phyloP scores from a whole-genome alignment of 768 basidiomycete genomes.

The Pholiota molesta region DNA sequence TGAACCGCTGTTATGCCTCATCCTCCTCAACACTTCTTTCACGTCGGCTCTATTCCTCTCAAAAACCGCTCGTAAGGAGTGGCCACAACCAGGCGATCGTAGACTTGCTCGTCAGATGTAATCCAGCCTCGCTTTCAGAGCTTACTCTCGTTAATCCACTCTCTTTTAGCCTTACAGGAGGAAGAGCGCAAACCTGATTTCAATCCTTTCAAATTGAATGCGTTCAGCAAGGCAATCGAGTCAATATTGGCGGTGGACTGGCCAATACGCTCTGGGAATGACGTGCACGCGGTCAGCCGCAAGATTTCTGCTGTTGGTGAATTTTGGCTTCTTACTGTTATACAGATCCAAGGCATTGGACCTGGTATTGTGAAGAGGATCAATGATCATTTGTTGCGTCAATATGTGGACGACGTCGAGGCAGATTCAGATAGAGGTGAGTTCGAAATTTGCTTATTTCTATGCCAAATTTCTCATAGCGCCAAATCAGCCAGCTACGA shows the following conservation, averaged over 20 bases:
- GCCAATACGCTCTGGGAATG: conserved; percentile 46
- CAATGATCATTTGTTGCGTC: conserved; percentile 33
- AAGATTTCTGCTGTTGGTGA: not conserved
- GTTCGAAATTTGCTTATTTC: conserved; percentile 3
- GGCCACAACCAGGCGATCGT: conserved; percentile 31
- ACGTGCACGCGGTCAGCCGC: conserved; percentile 38
- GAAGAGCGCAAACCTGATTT: conserved; percentile 37
- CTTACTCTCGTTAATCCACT: not conserved
- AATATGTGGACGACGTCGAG: conserved; percentile 27
- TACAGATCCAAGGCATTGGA: conserved; percentile 39
- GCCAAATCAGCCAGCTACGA: conserved; percentile 20
- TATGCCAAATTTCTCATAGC: conserved; percentile 5
- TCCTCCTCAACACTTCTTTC: conserved; percentile 1
- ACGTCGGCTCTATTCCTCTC: conserved; percentile 4
- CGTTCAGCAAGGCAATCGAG: conserved; percentile 51
- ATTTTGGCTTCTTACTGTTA: not conserved
- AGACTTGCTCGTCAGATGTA: conserved; percentile 45
- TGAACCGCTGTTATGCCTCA: conserved; percentile 18
- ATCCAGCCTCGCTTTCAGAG: conserved; percentile 6
- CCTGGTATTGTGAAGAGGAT: conserved; percentile 49
- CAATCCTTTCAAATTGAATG: conserved; percentile 54
- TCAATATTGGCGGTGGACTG: conserved; percentile 40
- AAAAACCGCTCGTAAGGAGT: conserved; percentile 7
- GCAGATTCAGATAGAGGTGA: conserved; percentile 32
- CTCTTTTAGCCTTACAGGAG: conserved; percentile 41